These are phyloP conservation scores for Aspergillus novoparasiticus DNA, from an alignment of 2,329 filamentous ascomycete genomes.

Conservation along the genomic window DNA sequence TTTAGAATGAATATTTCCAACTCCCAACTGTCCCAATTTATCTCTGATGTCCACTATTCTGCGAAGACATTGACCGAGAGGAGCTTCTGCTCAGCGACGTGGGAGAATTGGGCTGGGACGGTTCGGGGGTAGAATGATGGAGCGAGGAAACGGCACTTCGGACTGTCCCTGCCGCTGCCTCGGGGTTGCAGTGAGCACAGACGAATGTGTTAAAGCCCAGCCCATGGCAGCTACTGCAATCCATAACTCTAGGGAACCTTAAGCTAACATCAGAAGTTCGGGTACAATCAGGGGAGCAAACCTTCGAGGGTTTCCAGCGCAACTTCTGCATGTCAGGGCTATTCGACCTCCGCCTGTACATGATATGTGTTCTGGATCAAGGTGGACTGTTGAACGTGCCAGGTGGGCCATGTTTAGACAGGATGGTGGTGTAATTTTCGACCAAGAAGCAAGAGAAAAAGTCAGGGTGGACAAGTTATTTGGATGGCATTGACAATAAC, in stretches of 20 bases:
- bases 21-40: constrained; percentile 15
- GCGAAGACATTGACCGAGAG: constrained; percentile 29
- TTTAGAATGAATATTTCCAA: constrained; percentile 19
- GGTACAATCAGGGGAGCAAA: constrained; percentile 14
- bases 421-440: neutral
- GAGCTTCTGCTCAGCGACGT: constrained; percentile 32
- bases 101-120: constrained; percentile 22
- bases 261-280: neutral
- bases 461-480: neutral
- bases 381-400: constrained; percentile 18
- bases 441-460: neutral
- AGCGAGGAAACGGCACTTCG: constrained; percentile 8
- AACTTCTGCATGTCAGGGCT: constrained; percentile 34
- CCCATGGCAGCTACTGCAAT: constrained; percentile 32
- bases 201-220: constrained; percentile 35
- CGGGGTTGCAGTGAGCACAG: constrained; percentile 35
- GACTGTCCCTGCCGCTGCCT: constrained; percentile 18
- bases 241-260: constrained; percentile 20
- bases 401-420: constrained; percentile 23
- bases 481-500: neutral
- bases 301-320: constrained; percentile 42
- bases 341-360: constrained; percentile 39
- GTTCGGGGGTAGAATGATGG: constrained; percentile 16
- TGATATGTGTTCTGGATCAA: constrained; percentile 36
- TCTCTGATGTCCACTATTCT: constrained; percentile 14